These are phyloP conservation scores for Carallia brachiata DNA, from an alignment of 345 rosid genomes.

Conservation along the genomic window DNA sequence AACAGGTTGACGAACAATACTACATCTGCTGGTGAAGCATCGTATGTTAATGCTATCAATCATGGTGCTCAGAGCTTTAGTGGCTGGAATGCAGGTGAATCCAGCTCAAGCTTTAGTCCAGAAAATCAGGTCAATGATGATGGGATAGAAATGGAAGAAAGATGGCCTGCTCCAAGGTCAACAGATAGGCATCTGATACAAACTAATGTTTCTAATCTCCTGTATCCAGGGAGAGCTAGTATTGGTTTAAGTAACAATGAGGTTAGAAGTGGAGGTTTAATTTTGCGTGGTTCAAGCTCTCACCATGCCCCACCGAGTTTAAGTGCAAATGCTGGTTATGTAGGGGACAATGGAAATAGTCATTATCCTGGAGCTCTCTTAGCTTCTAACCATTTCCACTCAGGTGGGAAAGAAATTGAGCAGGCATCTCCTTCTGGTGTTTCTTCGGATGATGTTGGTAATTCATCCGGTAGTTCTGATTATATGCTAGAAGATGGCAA, in stretches of 20 bases:
- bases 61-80: conserved; percentile 41
- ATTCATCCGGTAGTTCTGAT: conserved; percentile 58
- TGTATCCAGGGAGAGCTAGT: conserved; percentile 34
- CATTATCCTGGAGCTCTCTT: conserved; percentile 31
- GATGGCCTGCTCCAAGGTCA: conserved; percentile 45
- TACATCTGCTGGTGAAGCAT: conserved; percentile 38
- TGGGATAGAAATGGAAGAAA: conserved; percentile 49
- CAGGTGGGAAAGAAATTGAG: conserved; percentile 33
- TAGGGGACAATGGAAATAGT: conserved; percentile 35
- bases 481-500: conserved; percentile 48
- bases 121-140: conserved; percentile 45
- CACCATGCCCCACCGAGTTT: conserved; percentile 35
- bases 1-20: conserved; percentile 36
- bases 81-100: conserved; percentile 66
- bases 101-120: conserved; percentile 44
- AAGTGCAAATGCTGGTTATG: conserved; percentile 37
- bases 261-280: conserved; percentile 41
- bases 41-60: conserved; percentile 36
- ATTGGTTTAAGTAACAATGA: conserved; percentile 36
- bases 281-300: conserved; percentile 53
- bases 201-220: conserved; percentile 10
- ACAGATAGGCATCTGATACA: conserved; percentile 52
- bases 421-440: conserved; percentile 22
- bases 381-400: conserved; percentile 25
- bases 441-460: conserved; percentile 40